Percentiles rank a stretch among this genome's conserved stretches.
phyloP scores from a whole-genome alignment of 2,329 filamentous ascomycete genomes.

The Curvularia hawaiiensis region DNA sequence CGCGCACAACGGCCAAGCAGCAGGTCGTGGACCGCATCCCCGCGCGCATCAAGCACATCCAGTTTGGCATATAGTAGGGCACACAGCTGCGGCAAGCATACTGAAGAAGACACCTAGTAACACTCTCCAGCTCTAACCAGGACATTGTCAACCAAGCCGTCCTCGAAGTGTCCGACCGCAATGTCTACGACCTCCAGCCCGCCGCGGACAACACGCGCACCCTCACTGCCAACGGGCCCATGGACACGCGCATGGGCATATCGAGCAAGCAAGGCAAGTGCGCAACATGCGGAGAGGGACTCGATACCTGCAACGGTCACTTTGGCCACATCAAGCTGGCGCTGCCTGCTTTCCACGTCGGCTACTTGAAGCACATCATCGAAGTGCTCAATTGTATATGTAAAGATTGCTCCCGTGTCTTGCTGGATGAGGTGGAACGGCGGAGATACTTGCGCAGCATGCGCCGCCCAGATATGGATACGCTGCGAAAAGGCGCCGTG shows the following conservation, averaged over 20 bases:
- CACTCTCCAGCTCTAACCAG: slow-evolving; percentile 72
- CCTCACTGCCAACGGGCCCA: slow-evolving; percentile 80
- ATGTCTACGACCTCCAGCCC: slow-evolving; percentile 88
- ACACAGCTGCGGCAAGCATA: slow-evolving; percentile 1
- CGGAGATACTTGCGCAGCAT: slow-evolving; percentile 79
- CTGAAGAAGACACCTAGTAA: slow-evolving; percentile 19
- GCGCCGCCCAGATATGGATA: slow-evolving; percentile 82
- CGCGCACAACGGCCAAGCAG: slow-evolving; percentile 66
- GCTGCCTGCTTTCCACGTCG: slow-evolving; percentile 92
- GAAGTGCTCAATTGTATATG: slow-evolving; percentile 93
- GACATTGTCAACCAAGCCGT: slow-evolving; percentile 96
- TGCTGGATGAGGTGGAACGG: slow-evolving; percentile 81
- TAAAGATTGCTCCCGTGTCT: slow-evolving; percentile 84
- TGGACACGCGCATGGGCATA: slow-evolving; percentile 86
- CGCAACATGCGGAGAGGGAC: slow-evolving; percentile 78
- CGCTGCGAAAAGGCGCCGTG: slow-evolving; percentile 79
- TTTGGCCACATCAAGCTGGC: slow-evolving; percentile 93
- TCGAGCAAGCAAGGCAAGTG: slow-evolving; percentile 83
- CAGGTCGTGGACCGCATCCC: slow-evolving; percentile 88
- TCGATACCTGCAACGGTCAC: slow-evolving; percentile 89
- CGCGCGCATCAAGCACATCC: slow-evolving; percentile 89
- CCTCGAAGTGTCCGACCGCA: slow-evolving; percentile 89
- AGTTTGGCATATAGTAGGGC: slow-evolving; percentile 84
- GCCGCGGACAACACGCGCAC: slow-evolving; percentile 62
- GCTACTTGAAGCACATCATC: slow-evolving; percentile 92